These are phyloP conservation scores for Fonsecaea monophora DNA, from an alignment of 2,329 filamentous ascomycete species.

Conservation along the genomic window DNA sequence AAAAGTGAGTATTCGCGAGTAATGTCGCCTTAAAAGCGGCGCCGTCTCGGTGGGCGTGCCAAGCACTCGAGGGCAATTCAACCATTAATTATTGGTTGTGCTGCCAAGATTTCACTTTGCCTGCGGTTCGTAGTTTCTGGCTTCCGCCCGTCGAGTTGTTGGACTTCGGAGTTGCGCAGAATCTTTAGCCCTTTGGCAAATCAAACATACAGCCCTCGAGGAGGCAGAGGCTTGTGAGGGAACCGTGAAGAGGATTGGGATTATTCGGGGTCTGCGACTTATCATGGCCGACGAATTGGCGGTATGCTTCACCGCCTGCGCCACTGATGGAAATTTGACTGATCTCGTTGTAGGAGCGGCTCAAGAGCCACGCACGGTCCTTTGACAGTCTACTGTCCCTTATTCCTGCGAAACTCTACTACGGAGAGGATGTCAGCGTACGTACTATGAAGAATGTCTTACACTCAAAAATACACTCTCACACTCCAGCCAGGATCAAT, in stretches of 20 bases:
- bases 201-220: background rate
- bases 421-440: conserved; percentile 83
- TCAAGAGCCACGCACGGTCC: conserved; percentile 68
- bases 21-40: no score
- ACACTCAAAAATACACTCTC: background rate
- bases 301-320: conserved; percentile 26
- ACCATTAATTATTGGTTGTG: no score
- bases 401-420: conserved; percentile 90
- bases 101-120: conserved; percentile 1
- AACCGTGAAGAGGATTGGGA: background rate
- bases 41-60: no score
- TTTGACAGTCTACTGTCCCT: conserved; percentile 87
- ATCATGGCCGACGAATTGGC: conserved; percentile 37
- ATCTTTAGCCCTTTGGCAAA: background rate
- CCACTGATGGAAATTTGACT: conserved; percentile 22
- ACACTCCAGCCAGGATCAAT: conserved; percentile 74
- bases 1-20: no score
- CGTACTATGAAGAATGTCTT: conserved; percentile 48
- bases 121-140: background rate
- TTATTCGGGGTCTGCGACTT: background rate
- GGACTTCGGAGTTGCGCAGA: background rate
- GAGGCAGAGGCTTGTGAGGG: background rate
- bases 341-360: conserved; percentile 52
- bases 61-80: no score
- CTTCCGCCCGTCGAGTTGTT: background rate